Conservation (phyloP, 2,329 filamentous ascomycete genomes). For the Phyllosticta citriasiana region DNA sequence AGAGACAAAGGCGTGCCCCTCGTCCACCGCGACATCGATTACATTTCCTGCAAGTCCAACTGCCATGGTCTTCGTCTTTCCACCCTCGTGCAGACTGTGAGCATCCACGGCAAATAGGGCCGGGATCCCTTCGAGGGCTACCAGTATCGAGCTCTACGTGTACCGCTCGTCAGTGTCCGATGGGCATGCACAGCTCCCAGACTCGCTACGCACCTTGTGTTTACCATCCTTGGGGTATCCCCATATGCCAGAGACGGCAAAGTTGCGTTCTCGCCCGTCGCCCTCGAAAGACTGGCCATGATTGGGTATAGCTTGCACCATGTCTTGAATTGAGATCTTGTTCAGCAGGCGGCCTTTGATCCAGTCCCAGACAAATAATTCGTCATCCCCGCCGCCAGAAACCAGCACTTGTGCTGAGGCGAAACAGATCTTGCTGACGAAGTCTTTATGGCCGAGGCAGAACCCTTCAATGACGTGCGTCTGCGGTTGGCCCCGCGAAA, state of each 20-base stretch:
- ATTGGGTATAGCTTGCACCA: conserved; percentile 1
- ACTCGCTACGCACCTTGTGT: conserved; percentile 33
- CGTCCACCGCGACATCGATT: conserved; percentile 41
- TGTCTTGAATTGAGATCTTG: conserved; percentile 35
- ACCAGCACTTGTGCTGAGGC: conserved; percentile 57
- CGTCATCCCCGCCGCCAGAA: conserved; percentile 77
- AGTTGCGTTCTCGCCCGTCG: conserved; percentile 19
- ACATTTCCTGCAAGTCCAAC: conserved; percentile 55
- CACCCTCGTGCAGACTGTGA: conserved; percentile 40
- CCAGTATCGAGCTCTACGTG: conserved; percentile 21
- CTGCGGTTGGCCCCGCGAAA: conserved; percentile 73
- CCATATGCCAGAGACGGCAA: conserved; percentile 46
- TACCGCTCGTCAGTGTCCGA: conserved; percentile 7
- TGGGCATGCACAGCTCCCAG: background rate
- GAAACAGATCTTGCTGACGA: conserved; percentile 67
- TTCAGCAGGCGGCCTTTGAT: conserved; percentile 42
- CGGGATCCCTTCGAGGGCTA: conserved; percentile 38
- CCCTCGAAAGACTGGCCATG: background rate
- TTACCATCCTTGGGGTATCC: conserved; percentile 16
- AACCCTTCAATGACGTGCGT: conserved; percentile 80
- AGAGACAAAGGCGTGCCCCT: conserved; percentile 33
- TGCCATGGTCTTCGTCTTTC: conserved; percentile 16
- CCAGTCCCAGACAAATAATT: conserved; percentile 81
- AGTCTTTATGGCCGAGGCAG: conserved; percentile 80
- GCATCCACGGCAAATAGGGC: conserved; percentile 55